Evolutionary conservation across 2,329 filamentous ascomycete genomes (phyloP), one percentile per base, ranked within the genome.

Genomic region (Neonectria ditissima): DNA sequence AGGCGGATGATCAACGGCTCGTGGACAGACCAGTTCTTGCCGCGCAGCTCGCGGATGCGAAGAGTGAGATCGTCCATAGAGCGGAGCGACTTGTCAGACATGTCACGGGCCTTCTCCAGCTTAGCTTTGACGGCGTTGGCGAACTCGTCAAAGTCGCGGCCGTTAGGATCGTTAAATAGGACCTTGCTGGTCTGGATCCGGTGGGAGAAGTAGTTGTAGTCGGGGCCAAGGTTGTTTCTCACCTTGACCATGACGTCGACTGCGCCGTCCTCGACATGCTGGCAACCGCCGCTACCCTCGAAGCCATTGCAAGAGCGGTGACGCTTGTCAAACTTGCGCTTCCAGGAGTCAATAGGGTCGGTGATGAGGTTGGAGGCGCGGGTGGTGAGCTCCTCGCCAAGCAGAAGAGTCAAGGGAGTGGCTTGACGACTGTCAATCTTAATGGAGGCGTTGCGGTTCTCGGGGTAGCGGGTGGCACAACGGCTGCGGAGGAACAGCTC

Each of bases 151-250:
- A 83, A 85, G 62, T 85, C 82, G 9, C 73, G 74, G 3, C 75
- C 78, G 9, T 82, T 75, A 5, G 77, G 72, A 20, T 83, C 76
- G 43, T 76, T 78, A 67, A 86, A 84, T n/a, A 86, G 74, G 18
- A 79, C 76, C 18, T 83, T 77, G 43, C 78, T 81, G 69, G 79
- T 82, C 53, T 76, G 77, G 34, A 84, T 77, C 28, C 75, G 77
- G 32, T 81, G 80, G 37, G 78, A 76, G 43, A 86, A 73, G 59
- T 84, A 81, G 24, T 78, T 76, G 63, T 82, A 84, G 44, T 78
- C 73, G 4, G 83, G 83, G 0, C 85, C 85, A 14, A 86, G 77
- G 63, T 83, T 83, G 72, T 87, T 87, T 28, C 76, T 72, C 37
- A 87, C 74, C 32, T 80, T 79, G 54, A 86, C 75, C 58, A 80